A percentile compares a stretch with the other conserved stretches of the same genome.
Evolutionary conservation across 2,329 filamentous ascomycete species (phyloP).

Genomic region (Talaromyces albobiverticillius): DNA sequence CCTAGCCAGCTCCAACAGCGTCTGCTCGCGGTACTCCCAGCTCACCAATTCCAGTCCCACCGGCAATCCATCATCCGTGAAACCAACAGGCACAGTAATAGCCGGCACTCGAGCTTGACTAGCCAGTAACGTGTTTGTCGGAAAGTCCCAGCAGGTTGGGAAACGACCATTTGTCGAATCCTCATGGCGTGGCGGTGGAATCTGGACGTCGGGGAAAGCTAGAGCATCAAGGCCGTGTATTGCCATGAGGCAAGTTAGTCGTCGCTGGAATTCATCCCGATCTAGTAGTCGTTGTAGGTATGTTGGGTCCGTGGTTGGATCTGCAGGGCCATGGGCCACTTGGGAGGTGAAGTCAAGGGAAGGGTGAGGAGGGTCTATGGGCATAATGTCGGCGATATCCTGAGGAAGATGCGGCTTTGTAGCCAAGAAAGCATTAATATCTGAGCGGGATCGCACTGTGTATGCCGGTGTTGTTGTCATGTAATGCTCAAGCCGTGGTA

Average conservation of each 20-base stretch:
- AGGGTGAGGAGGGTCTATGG: neutral
- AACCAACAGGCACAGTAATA: neutral
- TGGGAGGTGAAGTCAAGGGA: neutral
- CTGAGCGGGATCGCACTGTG: neutral
- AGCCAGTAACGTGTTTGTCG: neutral
- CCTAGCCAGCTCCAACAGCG: neutral
- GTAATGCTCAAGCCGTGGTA: neutral
- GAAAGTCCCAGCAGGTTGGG: neutral
- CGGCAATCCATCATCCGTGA: neutral
- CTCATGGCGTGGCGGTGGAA: neutral
- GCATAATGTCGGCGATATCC: neutral
- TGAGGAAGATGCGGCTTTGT: neutral
- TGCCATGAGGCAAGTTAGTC: neutral
- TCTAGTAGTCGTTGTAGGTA: neutral
- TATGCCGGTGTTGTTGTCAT: neutral
- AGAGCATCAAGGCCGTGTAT: neutral
- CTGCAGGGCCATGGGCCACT: neutral
- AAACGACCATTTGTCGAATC: slow-evolving; percentile 1
- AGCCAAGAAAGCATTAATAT: neutral
- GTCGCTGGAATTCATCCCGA: neutral
- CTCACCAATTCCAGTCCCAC: slow-evolving; percentile 1
- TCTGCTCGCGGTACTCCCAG: neutral
- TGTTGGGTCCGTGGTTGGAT: neutral
- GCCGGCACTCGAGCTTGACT: slow-evolving; percentile 1
- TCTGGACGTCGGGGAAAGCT: neutral